phyloP scores from a whole-genome alignment of 1,284 basidiomycete genomes.

The Fomitopsis betulina region DNA sequence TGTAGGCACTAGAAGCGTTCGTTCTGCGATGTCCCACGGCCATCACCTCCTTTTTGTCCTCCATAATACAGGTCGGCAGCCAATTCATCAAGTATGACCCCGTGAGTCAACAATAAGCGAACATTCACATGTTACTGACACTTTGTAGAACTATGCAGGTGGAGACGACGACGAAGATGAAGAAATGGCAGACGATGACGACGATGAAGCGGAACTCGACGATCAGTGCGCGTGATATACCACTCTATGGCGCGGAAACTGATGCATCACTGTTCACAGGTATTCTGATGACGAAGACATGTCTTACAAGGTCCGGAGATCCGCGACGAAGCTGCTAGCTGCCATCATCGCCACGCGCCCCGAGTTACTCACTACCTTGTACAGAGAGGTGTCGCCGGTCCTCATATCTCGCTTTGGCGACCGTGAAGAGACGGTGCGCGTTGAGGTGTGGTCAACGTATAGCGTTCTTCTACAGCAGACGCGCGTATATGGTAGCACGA shows the following conservation, averaged over 20 bases:
- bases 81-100: constrained; percentile 93
- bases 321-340: constrained; percentile 86
- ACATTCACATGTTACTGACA: neutral
- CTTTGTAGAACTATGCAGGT: constrained; percentile 79
- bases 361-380: constrained; percentile 77
- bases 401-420: constrained; percentile 91
- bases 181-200: constrained; percentile 74
- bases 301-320: constrained; percentile 97
- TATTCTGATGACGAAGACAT: constrained; percentile 98
- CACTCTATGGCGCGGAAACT: neutral
- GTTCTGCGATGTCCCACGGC: constrained; percentile 83
- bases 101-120: constrained; percentile 40
- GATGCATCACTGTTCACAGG: constrained; percentile 32
- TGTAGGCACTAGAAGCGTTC: constrained; percentile 78
- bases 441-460: constrained; percentile 91
- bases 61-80: constrained; percentile 67
- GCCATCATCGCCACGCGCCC: constrained; percentile 86
- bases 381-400: constrained; percentile 81
- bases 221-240: constrained; percentile 53
- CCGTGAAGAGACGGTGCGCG: constrained; percentile 92
- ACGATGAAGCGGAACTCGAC: constrained; percentile 76
- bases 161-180: constrained; percentile 78
- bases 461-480: constrained; percentile 80
- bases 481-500: constrained; percentile 61
- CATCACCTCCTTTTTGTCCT: constrained; percentile 65